Conservation (phyloP, 805 yeast species). For the Starmera dryadoides region DNA sequence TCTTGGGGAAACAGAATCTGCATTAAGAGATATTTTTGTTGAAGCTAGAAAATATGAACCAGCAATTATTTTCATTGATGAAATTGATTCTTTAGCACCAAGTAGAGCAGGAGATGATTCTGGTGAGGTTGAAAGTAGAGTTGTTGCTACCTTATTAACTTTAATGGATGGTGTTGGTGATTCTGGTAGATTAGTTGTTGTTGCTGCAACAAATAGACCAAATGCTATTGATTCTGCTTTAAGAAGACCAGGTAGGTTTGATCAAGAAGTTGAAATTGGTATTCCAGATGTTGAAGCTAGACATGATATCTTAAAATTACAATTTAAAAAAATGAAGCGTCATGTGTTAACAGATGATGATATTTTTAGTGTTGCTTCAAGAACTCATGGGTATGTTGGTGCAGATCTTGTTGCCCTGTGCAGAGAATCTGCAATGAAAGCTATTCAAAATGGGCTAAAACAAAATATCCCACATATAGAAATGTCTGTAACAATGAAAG, state of each 20-base stretch:
- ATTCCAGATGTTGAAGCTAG: constrained; percentile 87
- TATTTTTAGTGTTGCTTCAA: constrained; percentile 55
- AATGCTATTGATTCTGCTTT: constrained; percentile 63
- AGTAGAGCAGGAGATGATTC: constrained; percentile 75
- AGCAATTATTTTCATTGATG: constrained; percentile 82
- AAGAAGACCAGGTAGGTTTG: constrained; percentile 84
- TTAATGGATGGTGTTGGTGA: constrained; percentile 74
- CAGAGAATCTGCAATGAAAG: constrained; percentile 81
- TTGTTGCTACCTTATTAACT: constrained; percentile 82
- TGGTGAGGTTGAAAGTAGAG: constrained; percentile 85
- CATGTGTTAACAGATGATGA: constrained; percentile 47
- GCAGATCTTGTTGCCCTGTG: constrained; percentile 87
- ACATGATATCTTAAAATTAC: constrained; percentile 58
- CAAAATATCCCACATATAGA: constrained; percentile 20
- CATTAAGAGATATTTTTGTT: constrained; percentile 70
- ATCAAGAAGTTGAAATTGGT: constrained; percentile 83
- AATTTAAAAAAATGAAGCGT: constrained; percentile 44
- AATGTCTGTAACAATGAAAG: constrained; percentile 43
- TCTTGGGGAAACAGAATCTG: constrained; percentile 88
- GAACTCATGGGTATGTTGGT: constrained; percentile 96
- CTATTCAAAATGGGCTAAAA: constrained; percentile 59
- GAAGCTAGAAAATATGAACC: constrained; percentile 90
- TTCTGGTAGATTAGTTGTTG: constrained; percentile 55
- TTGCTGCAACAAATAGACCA: constrained; percentile 72
- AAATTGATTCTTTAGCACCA: constrained; percentile 89